Percentiles rank a stretch among this genome's conserved stretches.
Evolutionary conservation across 805 yeast genomes (phyloP).

Genomic region (Sungouiozyma intestinalis): DNA sequence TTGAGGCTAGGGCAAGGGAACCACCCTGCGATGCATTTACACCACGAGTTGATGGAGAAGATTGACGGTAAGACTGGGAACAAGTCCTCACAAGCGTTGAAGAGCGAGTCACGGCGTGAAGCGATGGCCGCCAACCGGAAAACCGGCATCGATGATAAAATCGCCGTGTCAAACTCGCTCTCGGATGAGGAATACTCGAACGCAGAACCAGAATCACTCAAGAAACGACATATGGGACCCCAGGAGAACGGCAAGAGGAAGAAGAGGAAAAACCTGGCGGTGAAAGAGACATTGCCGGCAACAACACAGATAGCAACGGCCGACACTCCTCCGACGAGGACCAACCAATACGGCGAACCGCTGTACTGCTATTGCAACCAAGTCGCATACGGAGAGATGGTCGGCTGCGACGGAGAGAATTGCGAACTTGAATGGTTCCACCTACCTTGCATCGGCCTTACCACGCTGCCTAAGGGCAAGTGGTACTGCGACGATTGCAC

Average conservation of each 20-base stretch:
- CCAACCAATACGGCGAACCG: slow-evolving; percentile 49
- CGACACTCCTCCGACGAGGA: slow-evolving; percentile 4
- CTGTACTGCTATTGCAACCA: slow-evolving; percentile 94
- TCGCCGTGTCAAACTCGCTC: slow-evolving; percentile 6
- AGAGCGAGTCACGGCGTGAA: slow-evolving; percentile 82
- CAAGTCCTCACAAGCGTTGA: slow-evolving; percentile 58
- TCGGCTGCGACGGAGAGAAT: slow-evolving; percentile 92
- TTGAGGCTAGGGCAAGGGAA: slow-evolving; percentile 68
- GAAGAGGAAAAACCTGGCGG: slow-evolving; percentile 1
- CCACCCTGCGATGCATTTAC: slow-evolving; percentile 75
- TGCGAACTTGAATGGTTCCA: slow-evolving; percentile 96
- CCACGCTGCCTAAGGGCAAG: slow-evolving; percentile 76
- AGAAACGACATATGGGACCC: slow-evolving; percentile 16
- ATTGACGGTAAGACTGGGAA: slow-evolving; percentile 10
- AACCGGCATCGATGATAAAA: slow-evolving; percentile 9
- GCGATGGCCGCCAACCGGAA: slow-evolving; percentile 71
- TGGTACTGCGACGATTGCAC: slow-evolving; percentile 71
- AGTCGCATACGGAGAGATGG: slow-evolving; percentile 97
- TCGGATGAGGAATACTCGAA: neutral
- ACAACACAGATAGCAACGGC: no score
- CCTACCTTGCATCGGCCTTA: slow-evolving; percentile 81
- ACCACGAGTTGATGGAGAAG: slow-evolving; percentile 29
- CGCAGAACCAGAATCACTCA: slow-evolving; percentile 4
- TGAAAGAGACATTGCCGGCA: slow-evolving; percentile 2
- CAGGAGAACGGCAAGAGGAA: neutral